These are phyloP conservation scores for Teratosphaeria gauchensis DNA, from an alignment of 2,329 filamentous ascomycete genomes.

Conservation along the genomic window DNA sequence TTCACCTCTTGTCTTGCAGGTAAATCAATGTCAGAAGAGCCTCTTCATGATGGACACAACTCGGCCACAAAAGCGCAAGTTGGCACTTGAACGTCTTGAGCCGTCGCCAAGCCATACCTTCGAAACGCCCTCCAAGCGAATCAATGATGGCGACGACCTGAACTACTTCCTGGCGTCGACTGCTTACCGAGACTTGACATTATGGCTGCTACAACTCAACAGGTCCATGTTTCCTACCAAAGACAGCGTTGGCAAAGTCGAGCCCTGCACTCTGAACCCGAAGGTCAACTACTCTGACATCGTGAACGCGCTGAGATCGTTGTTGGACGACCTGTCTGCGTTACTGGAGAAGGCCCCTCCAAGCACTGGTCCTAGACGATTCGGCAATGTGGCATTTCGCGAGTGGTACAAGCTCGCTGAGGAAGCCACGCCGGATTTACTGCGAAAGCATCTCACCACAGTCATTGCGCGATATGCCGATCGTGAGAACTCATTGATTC, in stretches of 20 bases:
- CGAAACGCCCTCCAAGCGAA: conserved; percentile 62
- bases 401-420: conserved; percentile 68
- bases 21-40: background rate
- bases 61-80: conserved; percentile 2
- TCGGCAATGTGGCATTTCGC: conserved; percentile 85
- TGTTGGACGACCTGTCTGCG: conserved; percentile 55
- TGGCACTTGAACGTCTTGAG: conserved; percentile 9
- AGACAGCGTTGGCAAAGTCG: conserved; percentile 23
- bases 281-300: conserved; percentile 40
- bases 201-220: conserved; percentile 85
- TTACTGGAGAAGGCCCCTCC: conserved; percentile 74
- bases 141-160: conserved; percentile 78
- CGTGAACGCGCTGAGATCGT: conserved; percentile 53
- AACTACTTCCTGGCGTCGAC: conserved; percentile 66
- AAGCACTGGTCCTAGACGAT: conserved; percentile 74
- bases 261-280: conserved; percentile 29
- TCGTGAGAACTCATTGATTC: conserved; percentile 2
- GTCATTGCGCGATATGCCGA: conserved; percentile 12
- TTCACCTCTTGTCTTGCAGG: background rate
- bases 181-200: conserved; percentile 79
- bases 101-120: conserved; percentile 39
- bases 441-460: conserved; percentile 9
- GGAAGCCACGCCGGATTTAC: conserved; percentile 45
- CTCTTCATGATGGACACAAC: conserved; percentile 1
- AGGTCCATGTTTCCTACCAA: conserved; percentile 69